Base-by-base conservation (phyloP, 192 early-diverging fungal species). In the Dissophora ornata region DNA sequence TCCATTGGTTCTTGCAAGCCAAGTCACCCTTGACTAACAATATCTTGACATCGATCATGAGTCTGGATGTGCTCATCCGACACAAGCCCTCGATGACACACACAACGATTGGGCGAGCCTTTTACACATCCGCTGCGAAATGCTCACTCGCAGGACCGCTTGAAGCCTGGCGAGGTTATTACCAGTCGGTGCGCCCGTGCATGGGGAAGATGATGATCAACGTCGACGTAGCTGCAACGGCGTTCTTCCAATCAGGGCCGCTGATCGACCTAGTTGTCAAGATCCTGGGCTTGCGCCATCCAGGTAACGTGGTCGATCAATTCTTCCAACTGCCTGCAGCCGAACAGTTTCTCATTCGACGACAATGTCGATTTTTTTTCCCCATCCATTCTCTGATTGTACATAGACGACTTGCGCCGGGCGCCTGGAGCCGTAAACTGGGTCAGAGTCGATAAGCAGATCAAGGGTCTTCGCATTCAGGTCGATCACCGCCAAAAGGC, bases 141-240 rank as follows among this genome's bases (percentile, higher is more conserved):
- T 44, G 47, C 24, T 44, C 56, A 32, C 86, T 87, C 0, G 57
- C 79, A 6, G 90, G 94, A 21, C 92, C 94, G 21, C 85, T 90
- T 22, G 93, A 96, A 78, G 87, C 93, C 4, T 96, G 96, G 96
- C 87, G 90, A 69, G 97, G 97, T 24, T 95, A 90, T 71, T 96
- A 94, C 61, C 93, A 95, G 54, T 93, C 91, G 25, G 84, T 95
- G 36, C 86, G 91, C 9, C 93, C 95, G 0, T 83, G 89, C 32
- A 22, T 74, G n/a, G 92, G 93, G 60, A 80, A 73, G 38, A 84
- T 93, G 66, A 81, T 85, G 60, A 83, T 93, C n/a, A 93, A 91
- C 50, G 69, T 90, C 30, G 92, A 94, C 66, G 82, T 88, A 0
- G 82, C 83, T 4, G 86, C 90, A 9, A 90, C 90, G 9, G 87